Percentiles rank a stretch among this genome's conserved stretches.
Conservation (phyloP, 2,329 filamentous ascomycete genomes). For the Trichothecium roseum region DNA sequence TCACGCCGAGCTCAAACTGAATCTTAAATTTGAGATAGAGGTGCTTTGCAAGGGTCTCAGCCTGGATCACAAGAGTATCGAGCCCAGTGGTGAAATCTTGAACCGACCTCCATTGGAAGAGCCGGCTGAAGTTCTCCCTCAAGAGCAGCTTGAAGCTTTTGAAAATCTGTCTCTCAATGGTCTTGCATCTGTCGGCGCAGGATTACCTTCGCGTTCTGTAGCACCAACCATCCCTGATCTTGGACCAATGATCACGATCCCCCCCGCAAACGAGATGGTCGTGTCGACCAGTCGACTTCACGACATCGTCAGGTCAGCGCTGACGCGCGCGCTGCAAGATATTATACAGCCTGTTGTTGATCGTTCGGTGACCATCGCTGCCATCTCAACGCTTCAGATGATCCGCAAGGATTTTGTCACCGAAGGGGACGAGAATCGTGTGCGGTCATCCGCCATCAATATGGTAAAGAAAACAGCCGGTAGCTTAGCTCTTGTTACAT, state of each 20-base stretch:
- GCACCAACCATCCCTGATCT: slow-evolving; percentile 78
- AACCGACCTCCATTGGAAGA: slow-evolving; percentile 59
- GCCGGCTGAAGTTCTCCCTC: slow-evolving; percentile 45
- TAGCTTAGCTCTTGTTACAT: slow-evolving; percentile 91
- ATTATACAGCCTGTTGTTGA: slow-evolving; percentile 98
- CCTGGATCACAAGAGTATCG: slow-evolving; percentile 85
- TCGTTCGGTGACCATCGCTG: slow-evolving; percentile 92
- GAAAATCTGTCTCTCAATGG: slow-evolving; percentile 73
- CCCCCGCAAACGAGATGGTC: slow-evolving; percentile 70
- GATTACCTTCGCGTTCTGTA: slow-evolving; percentile 68
- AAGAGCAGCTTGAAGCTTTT: slow-evolving; percentile 68
- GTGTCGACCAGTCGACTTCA: slow-evolving; percentile 57
- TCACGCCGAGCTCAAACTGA: slow-evolving; percentile 85
- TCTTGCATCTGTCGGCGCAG: slow-evolving; percentile 57
- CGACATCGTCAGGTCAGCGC: slow-evolving; percentile 74
- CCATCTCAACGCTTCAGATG: slow-evolving; percentile 91
- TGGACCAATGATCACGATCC: slow-evolving; percentile 67
- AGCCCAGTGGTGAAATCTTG: slow-evolving; percentile 77
- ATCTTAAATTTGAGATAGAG: slow-evolving; percentile 97
- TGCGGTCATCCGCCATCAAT: slow-evolving; percentile 77
- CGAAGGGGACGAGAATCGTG: slow-evolving; percentile 78
- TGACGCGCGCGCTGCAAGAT: slow-evolving; percentile 83
- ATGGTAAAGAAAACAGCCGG: slow-evolving; percentile 94
- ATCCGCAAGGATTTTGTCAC: slow-evolving; percentile 94
- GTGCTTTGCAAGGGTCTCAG: slow-evolving; percentile 88